phyloP scores from a whole-genome alignment of 2,329 filamentous ascomycete species.

The Pseudogymnoascus sp. region DNA sequence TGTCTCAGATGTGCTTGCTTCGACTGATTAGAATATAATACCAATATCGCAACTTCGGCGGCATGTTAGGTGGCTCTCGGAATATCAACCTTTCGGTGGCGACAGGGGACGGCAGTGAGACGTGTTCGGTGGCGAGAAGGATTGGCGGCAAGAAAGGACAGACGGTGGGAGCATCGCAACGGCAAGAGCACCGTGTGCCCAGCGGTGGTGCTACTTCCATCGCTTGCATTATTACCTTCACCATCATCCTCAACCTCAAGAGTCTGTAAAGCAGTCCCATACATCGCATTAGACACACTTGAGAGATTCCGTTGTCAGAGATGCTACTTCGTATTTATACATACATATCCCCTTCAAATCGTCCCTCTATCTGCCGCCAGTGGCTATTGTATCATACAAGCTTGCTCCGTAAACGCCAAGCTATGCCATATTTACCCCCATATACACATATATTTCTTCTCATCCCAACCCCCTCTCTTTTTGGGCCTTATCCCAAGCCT shows the following conservation, averaged over 20 bases:
- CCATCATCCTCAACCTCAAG: not conserved
- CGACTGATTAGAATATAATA: not conserved
- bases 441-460: conserved; percentile 15
- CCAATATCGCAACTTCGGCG: not conserved
- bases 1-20: not conserved
- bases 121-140: not conserved
- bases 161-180: not conserved
- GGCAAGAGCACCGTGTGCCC: not conserved
- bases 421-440: conserved; percentile 11
- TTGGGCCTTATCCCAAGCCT: not conserved
- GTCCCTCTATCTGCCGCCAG: not conserved
- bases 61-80: not conserved
- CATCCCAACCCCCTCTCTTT: not conserved
- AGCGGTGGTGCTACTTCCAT: not conserved
- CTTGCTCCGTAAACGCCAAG: conserved; percentile 1
- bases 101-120: not conserved
- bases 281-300: not conserved
- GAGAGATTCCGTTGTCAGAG: not conserved
- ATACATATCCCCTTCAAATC: not conserved
- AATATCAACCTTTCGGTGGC: not conserved
- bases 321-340: not conserved
- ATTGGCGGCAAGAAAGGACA: not conserved
- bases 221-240: not conserved
- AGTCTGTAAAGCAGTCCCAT: not conserved
- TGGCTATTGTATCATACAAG: conserved; percentile 8